These are phyloP conservation scores for Phytopythium sindhum DNA, from an alignment of 352 stramenopile genomes.

Conservation along the genomic window DNA sequence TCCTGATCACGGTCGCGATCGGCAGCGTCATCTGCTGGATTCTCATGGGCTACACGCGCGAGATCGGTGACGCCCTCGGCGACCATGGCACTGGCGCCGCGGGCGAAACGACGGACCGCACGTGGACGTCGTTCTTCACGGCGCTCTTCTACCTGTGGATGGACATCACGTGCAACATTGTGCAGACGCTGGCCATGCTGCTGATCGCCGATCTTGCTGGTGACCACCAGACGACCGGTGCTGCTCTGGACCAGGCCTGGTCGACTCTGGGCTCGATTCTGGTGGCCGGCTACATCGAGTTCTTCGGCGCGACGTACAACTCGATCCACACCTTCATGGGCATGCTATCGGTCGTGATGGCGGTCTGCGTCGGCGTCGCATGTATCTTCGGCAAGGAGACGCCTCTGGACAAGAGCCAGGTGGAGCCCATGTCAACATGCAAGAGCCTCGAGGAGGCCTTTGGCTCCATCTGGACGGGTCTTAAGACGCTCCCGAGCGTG, in stretches of 20 bases:
- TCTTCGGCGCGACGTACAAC: constrained; percentile 46
- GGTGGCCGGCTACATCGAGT: constrained; percentile 50
- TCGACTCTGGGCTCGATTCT: constrained; percentile 43
- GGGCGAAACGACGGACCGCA: too few relatives aligned
- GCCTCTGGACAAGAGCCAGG: constrained; percentile 23
- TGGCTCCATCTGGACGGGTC: constrained; percentile 29
- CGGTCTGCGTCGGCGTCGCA: constrained; percentile 30
- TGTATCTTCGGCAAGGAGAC: constrained; percentile 35
- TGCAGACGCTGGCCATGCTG: too few relatives aligned
- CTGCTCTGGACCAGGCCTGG: constrained; percentile 42
- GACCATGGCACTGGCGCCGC: too few relatives aligned
- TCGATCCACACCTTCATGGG: constrained; percentile 47
- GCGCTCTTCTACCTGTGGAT: too few relatives aligned
- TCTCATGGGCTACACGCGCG: constrained; percentile 56
- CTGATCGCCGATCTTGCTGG: constrained; percentile 42
- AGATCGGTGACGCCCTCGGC: constrained; percentile 36
- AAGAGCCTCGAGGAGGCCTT: constrained; percentile 32
- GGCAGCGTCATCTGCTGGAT: constrained; percentile 49
- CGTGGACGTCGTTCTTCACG: too few relatives aligned
- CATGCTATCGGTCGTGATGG: constrained; percentile 46
- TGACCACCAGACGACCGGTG: constrained; percentile 48
- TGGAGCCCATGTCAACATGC: constrained; percentile 14
- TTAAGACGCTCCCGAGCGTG: constrained; percentile 28
- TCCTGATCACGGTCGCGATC: constrained; percentile 34
- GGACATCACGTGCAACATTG: too few relatives aligned